These are phyloP conservation scores for Trametes hirsuta DNA, from an alignment of 1,284 basidiomycete species.

Conservation along the genomic window DNA sequence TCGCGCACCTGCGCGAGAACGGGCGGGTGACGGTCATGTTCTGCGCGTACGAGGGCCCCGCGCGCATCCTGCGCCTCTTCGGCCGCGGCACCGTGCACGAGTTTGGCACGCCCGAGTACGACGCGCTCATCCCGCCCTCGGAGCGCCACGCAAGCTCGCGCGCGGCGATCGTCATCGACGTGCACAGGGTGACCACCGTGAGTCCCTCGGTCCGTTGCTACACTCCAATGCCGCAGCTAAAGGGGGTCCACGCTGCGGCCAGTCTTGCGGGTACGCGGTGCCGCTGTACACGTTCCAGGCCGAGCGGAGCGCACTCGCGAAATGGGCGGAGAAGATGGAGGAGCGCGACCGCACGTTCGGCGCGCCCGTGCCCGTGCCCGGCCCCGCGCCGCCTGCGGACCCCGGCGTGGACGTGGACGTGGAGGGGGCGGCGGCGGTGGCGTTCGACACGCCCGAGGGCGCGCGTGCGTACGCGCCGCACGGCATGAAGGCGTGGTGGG, in stretches of 20 bases:
- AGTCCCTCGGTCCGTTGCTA: constrained; percentile 23
- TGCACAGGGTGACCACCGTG: constrained; percentile 57
- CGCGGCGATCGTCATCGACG: constrained; percentile 51
- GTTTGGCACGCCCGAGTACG: constrained; percentile 56
- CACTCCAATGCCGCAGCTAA: neutral
- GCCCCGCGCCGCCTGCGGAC: neutral
- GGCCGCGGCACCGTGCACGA: constrained; percentile 54
- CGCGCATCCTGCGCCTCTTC: constrained; percentile 52
- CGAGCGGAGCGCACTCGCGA: constrained; percentile 45
- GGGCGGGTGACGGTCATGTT: constrained; percentile 59
- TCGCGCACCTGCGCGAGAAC: constrained; percentile 60
- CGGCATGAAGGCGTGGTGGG: constrained; percentile 51
- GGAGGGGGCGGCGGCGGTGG: neutral
- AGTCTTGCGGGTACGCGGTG: constrained; percentile 60
- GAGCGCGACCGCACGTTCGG: constrained; percentile 25
- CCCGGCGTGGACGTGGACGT: neutral
- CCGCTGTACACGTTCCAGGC: constrained; percentile 52
- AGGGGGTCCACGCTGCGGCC: neutral
- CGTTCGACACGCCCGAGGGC: constrained; percentile 2
- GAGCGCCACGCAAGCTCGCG: constrained; percentile 55
- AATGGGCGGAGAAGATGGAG: constrained; percentile 36
- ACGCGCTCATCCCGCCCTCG: constrained; percentile 43
- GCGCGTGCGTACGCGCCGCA: constrained; percentile 20
- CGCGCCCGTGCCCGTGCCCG: neutral
- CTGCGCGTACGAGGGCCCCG: constrained; percentile 55